A percentile compares a stretch with the other conserved stretches of the same genome.
phyloP scores from a whole-genome alignment of 1,139 yeast genomes.

The Hyphopichia buzzinii region DNA sequence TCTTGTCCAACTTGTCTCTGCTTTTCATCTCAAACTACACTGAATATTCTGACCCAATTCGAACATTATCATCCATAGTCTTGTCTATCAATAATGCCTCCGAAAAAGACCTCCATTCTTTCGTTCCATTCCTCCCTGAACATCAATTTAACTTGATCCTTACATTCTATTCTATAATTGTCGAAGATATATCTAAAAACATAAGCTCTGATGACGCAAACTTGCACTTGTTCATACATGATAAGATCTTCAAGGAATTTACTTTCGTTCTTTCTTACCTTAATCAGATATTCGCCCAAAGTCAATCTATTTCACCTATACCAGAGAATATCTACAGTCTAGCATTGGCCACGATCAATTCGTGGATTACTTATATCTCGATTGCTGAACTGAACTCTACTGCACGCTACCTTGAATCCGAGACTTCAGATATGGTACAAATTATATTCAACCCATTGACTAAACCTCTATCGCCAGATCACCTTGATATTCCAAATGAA shows the following conservation, averaged over 20 bases:
- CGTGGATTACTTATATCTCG: constrained; percentile 35
- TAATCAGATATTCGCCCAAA: not conserved
- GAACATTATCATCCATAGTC: not conserved
- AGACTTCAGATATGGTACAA: constrained; percentile 3
- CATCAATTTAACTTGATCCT: constrained; percentile 10
- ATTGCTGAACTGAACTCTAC: constrained; percentile 34
- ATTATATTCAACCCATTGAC: constrained; percentile 1
- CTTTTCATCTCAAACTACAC: constrained; percentile 40
- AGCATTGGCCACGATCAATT: constrained; percentile 29
- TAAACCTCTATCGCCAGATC: not conserved
- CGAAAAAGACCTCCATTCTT: not conserved
- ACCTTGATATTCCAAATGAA: constrained; percentile 7
- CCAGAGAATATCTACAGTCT: constrained; percentile 14
- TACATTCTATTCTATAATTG: constrained; percentile 48
- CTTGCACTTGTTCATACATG: constrained; percentile 30
- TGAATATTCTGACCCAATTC: constrained; percentile 12
- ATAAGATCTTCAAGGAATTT: constrained; percentile 17
- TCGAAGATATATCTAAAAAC: constrained; percentile 52
- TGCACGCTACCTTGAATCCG: constrained; percentile 28
- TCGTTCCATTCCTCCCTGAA: not conserved
- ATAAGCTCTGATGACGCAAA: constrained; percentile 18
- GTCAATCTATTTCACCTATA: constrained; percentile 5
- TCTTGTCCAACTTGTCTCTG: constrained; percentile 53
- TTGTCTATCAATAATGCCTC: not conserved
- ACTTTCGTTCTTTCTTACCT: not conserved